Base-by-base conservation (phyloP, 164 flowering plant species). In the Saururus chinensis region DNA sequence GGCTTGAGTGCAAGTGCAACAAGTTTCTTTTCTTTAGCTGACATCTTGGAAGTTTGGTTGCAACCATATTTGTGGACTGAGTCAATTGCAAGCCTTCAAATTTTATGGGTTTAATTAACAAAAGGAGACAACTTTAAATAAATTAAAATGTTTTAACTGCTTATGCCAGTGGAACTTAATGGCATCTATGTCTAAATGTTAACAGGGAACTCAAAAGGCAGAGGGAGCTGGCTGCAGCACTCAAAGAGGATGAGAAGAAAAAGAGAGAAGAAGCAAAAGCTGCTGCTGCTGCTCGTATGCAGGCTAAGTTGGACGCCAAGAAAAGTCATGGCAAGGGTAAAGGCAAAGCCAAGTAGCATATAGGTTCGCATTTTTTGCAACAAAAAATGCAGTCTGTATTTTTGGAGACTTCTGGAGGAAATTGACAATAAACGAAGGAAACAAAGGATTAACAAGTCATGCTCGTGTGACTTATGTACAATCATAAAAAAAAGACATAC, bases 201-300 rank as follows among this genome's bases (percentile, higher is more conserved):
- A 66, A 42, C 77, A 93, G 99, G 51, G 95, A 93, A 70, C 83
- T 93, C 71, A 90, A 83, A 84, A 93, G 75, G 80, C 96, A 90
- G 66, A 84, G 97, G 68, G 96, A 93, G 74, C 22, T 75, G 16
- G 92, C 91, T 40, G 96, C 99, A 30, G 85, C 96, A 23, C 65
- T 23, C 37, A 90, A 90, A 67, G 97, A 90, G 73, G 99, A 87
- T 73, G 97, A 90, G 70, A 90, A 88, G 78, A 90, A 83, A 78
- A 85, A 76, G 70, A 80, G 96, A 66, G 95, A 93, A 74, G 96
- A 90, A 68, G 99, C 97, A 6, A 88, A 93, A 77, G 97, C 96
- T 19, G 89, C 95, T 7, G 97, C 97, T 14, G 87, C 97, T n/a
- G 88, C 95, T 24, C 87, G 97, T 21, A 62, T 93, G 51, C 95